Evolutionary conservation across 805 yeast genomes (phyloP), one percentile per base, ranked within the genome.

Genomic region (Huiozyma sinensis): DNA sequence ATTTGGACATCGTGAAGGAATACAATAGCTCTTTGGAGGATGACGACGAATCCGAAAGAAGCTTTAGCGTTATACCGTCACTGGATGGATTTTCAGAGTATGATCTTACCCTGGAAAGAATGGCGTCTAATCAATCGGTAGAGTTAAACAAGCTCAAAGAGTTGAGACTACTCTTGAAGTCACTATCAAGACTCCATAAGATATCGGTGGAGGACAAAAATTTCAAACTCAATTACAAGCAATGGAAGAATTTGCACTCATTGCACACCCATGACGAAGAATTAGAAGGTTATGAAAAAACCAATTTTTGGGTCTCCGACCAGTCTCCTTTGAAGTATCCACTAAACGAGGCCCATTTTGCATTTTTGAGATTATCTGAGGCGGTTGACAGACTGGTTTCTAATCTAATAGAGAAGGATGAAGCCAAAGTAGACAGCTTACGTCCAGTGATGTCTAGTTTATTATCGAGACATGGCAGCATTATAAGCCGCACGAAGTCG

Each of bases 301-400:
- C 67, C 50, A 58, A 65, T 37, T 58, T 64, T 54, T 86, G 95
- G 95, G 50, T 85, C 2, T 70, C 81, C 6, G 77, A 76, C 1
- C 54, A 62, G 1, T 79, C 88, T 1, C 95, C 95, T 0, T 63
- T 86, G 36, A 68, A 82, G 38, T 75, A 72, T 44, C 92, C 92
- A 0, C 64, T 82, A 34, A 73, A 72, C 50, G 88, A 86, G 56
- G 78, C 88, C 0, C 75, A 77, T 45, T 83, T 75, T 53, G 72
- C 83, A 33, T 57, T 73, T 30, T 58, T 68, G 44, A 60, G 71
- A 44, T 40, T 66, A 6, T 60, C 60, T 51, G 50, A 44, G 12
- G 56, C 51, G 33, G 43, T 63, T 5, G 64, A 54, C 24, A 37
- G 41, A 17, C 34, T 51, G 1, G 29, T 56, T 2, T 44, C 43